Evolutionary conservation across 805 yeast genomes (phyloP).

Genomic region (Pichia occidentalis): DNA sequence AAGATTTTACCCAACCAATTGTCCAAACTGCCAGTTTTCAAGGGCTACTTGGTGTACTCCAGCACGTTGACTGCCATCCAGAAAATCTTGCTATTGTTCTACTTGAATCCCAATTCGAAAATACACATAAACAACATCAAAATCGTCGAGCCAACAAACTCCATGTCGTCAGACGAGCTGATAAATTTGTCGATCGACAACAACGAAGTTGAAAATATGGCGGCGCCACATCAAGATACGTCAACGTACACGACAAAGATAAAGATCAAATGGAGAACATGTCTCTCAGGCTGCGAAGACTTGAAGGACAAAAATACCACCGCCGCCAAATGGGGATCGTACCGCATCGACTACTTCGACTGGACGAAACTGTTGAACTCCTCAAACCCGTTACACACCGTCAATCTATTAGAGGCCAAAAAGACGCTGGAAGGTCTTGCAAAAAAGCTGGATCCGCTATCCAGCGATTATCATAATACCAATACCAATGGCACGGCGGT

Average conservation of each 20-base stretch:
- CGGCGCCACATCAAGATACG: slow-evolving; percentile 15
- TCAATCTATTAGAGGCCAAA: slow-evolving; percentile 12
- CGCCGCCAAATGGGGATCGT: slow-evolving; percentile 25
- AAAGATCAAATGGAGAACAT: slow-evolving; percentile 51
- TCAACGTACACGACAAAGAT: slow-evolving; percentile 42
- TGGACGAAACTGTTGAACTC: slow-evolving; percentile 17
- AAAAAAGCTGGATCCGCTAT: slow-evolving; percentile 7
- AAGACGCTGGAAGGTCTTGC: slow-evolving; percentile 12
- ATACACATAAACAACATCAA: slow-evolving; percentile 45
- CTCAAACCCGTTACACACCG: slow-evolving; percentile 11
- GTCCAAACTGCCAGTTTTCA: slow-evolving; percentile 48
- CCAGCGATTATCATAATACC: not conserved
- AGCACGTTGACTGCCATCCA: slow-evolving; percentile 53
- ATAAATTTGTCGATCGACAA: slow-evolving; percentile 23
- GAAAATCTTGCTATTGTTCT: slow-evolving; percentile 45
- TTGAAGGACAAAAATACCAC: slow-evolving; percentile 26
- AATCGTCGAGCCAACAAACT: slow-evolving; percentile 26
- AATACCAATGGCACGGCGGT: not conserved
- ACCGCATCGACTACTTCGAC: slow-evolving; percentile 19
- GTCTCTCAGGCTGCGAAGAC: slow-evolving; percentile 46
- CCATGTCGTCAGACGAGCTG: slow-evolving; percentile 22
- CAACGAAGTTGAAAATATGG: slow-evolving; percentile 16
- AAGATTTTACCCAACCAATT: slow-evolving; percentile 52
- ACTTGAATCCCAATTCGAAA: slow-evolving; percentile 45
- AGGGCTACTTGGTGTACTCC: slow-evolving; percentile 49